Base-by-base conservation (phyloP, 2,329 filamentous ascomycete genomes). In the Pseudogymnoascus sp. region DNA sequence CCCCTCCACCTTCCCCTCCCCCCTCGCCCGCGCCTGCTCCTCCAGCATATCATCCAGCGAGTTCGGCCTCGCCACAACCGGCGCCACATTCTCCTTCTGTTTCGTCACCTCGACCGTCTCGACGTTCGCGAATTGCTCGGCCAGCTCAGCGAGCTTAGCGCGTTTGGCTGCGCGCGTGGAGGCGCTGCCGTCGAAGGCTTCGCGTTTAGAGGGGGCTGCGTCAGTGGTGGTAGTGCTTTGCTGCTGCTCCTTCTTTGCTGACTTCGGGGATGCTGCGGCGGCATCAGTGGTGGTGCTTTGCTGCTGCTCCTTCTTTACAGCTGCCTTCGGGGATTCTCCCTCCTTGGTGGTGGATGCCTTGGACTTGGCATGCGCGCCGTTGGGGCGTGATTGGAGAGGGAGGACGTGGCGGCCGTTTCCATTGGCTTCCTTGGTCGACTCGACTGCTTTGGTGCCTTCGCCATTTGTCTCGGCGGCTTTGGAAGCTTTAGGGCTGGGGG, bases 11-110 rank as follows among this genome's bases (percentile, higher is more conserved):
- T 60, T 38, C 59, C 23, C 28, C 50, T 56, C 59, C 34, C 59
- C 59, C 59, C 59, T 25, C 34, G 59, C 59, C 4, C 12, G n/a
- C 18, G 34, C 59, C 59, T 60, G 59, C 59, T 60, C 59, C 18
- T 60, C 31, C 5, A 60, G 37, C 23, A 60, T 10, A 3, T 60
- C 59, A 23, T 60, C 59, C 2, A 60, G 37, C 14, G 59, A 60
- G 7, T 40, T 60, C 14, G 59, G 59, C 2, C 50, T 23, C 34
- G 31, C 31, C 7, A 60, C 59, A 1, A 8, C 18, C 3, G 59
- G 59, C 2, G 59, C 7, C 7, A 25, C 59, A 21, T n/a, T 42
- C 18, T 60, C 59, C 34, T 60, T 60, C 21, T 60, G 7, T 1
- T 60, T 7, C 11, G 12, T 5, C 14, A 21, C 59, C 11, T 10